Percentiles rank a stretch among this genome's conserved stretches.
phyloP scores from a whole-genome alignment of 2,329 filamentous ascomycete genomes.

The Madurella fahalii region DNA sequence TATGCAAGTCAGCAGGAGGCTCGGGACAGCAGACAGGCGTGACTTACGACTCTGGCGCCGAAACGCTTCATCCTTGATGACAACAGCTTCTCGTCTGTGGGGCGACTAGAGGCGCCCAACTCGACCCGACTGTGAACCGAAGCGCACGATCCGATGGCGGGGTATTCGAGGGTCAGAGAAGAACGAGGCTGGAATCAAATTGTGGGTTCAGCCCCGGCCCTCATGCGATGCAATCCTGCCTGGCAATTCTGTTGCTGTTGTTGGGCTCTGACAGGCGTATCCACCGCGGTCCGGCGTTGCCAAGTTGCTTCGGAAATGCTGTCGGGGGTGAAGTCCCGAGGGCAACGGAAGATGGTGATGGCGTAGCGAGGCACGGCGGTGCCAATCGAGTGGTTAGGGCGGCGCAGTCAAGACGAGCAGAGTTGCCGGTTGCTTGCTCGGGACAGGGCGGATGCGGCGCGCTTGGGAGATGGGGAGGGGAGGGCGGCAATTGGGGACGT shows the following conservation, averaged over 20 bases:
- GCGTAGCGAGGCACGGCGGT: slow-evolving; percentile 13
- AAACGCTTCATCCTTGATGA: slow-evolving; percentile 86
- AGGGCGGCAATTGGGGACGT: slow-evolving; percentile 8
- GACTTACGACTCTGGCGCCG: slow-evolving; percentile 91
- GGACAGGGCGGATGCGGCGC: not conserved
- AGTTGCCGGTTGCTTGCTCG: slow-evolving; percentile 5
- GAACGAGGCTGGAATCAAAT: not conserved
- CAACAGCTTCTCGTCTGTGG: slow-evolving; percentile 27
- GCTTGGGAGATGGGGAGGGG: not conserved
- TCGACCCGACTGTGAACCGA: slow-evolving; percentile 22
- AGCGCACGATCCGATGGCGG: slow-evolving; percentile 9
- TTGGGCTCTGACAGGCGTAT: slow-evolving; percentile 3
- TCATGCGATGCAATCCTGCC: slow-evolving; percentile 12
- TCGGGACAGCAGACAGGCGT: slow-evolving; percentile 1
- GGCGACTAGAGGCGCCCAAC: slow-evolving; percentile 29
- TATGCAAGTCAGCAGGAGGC: slow-evolving; percentile 6
- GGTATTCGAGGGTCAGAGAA: slow-evolving; percentile 2
- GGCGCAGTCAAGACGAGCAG: slow-evolving; percentile 15
- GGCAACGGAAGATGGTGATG: slow-evolving; percentile 7
- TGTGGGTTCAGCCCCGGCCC: not conserved
- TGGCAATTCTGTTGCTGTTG: slow-evolving; percentile 4
- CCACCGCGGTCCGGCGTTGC: slow-evolving; percentile 7
- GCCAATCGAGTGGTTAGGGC: slow-evolving; percentile 10
- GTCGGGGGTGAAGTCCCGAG: not conserved
- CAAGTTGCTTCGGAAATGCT: slow-evolving; percentile 2